Base-by-base conservation (phyloP, 169 alveolate species). In the Plasmodium berghei region DNA sequence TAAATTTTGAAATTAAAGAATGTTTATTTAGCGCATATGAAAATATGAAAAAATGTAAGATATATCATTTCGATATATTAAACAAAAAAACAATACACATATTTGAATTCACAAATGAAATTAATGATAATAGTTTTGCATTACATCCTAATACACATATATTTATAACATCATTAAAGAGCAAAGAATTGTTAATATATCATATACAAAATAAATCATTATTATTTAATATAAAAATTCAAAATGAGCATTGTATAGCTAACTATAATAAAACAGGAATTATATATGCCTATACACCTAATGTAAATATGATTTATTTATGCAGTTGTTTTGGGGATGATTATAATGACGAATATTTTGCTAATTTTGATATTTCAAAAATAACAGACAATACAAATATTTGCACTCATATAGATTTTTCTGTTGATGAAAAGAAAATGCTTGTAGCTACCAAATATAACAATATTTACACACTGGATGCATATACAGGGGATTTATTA, bases 251-350 rank as follows among this genome's bases (percentile, higher is more conserved):
- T 18, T 75, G 89, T 42, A 49, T 75, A 75, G 77, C 48, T 49
- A 63, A 54, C 62, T 75, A 75, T 63, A 75, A 75, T 66, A 75
- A 75, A 18, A 34, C 89, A 12, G 89, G 89, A 18, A 75, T 75
- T 58, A 63, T 75, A 64, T 75, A 75, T 67, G 89, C 77, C 28
- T 75, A 75, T 20, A 75, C 89, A 5, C 66, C 49, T 49, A 75
- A 42, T 18, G 54, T 20, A 46, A 26, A 75, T 63, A 42, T 12
- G 45, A 75, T 75, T 5, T 75, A 75, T 22, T 69, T 75, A 63
- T 75, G 89, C n/a, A 75, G 89, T 45, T 75, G 89, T 75, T 75
- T 75, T 75, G 70, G 77, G 10, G 89, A 75, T 75, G 89, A 75
- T 49, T 75, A 75, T 55, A 75, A 75, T 55, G 89, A 75, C 52